Conservation (phyloP, 2,329 filamentous ascomycete genomes). For the Penicillium capsulatum region DNA sequence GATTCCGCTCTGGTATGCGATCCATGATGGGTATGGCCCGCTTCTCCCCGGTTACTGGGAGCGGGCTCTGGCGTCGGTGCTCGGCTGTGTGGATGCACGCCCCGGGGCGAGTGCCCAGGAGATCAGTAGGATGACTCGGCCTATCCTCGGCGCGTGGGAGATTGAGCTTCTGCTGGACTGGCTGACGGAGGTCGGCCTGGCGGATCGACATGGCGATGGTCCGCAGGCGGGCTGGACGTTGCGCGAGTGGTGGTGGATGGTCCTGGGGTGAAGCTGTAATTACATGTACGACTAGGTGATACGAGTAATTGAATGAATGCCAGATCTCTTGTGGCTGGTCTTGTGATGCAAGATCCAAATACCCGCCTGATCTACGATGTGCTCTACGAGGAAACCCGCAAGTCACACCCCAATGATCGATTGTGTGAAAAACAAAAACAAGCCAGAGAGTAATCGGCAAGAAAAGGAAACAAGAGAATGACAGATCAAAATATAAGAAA, state of each 20-base stretch:
- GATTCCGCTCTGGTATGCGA: slow-evolving; percentile 49
- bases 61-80: slow-evolving; percentile 37
- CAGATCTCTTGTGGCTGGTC: too few species aligned
- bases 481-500: too few species aligned
- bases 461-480: too few species aligned
- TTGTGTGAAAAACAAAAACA: too few species aligned
- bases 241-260: slow-evolving; percentile 43
- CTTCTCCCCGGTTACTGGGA: slow-evolving; percentile 41
- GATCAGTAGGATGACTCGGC: slow-evolving; percentile 38
- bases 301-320: too few species aligned
- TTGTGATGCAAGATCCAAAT: too few species aligned
- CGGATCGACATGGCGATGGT: slow-evolving; percentile 8
- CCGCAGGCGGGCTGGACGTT: slow-evolving; percentile 29
- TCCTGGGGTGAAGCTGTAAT: slow-evolving; percentile 7
- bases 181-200: slow-evolving; percentile 30
- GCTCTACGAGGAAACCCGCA: too few species aligned
- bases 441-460: too few species aligned
- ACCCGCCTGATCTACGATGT: too few species aligned
- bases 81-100: slow-evolving; percentile 41
- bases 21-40: slow-evolving; percentile 34
- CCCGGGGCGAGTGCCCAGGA: slow-evolving; percentile 37
- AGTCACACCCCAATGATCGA: too few species aligned
- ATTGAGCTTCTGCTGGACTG: slow-evolving; percentile 40
- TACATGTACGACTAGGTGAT: neutral
- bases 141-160: slow-evolving; percentile 42